Conservation (phyloP, 345 rosid species). For the Arabidopsis thaliana region DNA sequence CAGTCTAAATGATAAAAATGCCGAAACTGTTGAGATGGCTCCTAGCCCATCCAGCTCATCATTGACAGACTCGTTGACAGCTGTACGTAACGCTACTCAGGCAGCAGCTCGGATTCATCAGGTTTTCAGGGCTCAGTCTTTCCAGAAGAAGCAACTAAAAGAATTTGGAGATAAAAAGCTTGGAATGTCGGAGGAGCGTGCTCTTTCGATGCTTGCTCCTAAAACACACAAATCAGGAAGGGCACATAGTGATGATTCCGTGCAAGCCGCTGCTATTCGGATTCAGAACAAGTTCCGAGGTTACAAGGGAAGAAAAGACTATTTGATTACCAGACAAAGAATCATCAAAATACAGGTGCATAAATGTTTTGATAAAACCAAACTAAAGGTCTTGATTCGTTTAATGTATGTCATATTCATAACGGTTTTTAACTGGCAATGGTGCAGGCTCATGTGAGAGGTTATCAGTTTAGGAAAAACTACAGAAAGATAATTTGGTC, state of each 20-base stretch:
- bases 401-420: not conserved
- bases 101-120: conserved; percentile 90
- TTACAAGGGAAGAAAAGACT: conserved; percentile 90
- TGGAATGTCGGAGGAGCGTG: conserved; percentile 68
- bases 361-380: conserved; percentile 19
- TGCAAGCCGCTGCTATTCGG: conserved; percentile 75
- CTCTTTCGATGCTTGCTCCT: conserved; percentile 69
- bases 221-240: conserved; percentile 56
- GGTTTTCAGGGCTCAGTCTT: conserved; percentile 89
- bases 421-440: conserved; percentile 29
- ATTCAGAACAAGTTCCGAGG: conserved; percentile 91
- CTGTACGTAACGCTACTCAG: conserved; percentile 85
- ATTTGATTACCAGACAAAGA: conserved; percentile 67
- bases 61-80: conserved; percentile 76
- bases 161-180: conserved; percentile 60
- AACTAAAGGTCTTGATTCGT: conserved; percentile 6
- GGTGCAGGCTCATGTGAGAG: conserved; percentile 90
- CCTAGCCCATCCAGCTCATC: conserved; percentile 53
- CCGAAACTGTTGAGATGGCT: conserved; percentile 47
- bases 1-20: conserved; percentile 54
- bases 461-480: conserved; percentile 88
- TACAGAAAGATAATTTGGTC: conserved; percentile 85
- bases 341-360: conserved; percentile 89
- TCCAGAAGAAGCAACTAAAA: conserved; percentile 78
- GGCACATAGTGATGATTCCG: conserved; percentile 63